A percentile compares a stretch with the other conserved stretches of the same genome.
These are phyloP conservation scores for Sporormia fimetaria DNA, from an alignment of 495 filamentous ascomycete genomes.

Conservation along the genomic window DNA sequence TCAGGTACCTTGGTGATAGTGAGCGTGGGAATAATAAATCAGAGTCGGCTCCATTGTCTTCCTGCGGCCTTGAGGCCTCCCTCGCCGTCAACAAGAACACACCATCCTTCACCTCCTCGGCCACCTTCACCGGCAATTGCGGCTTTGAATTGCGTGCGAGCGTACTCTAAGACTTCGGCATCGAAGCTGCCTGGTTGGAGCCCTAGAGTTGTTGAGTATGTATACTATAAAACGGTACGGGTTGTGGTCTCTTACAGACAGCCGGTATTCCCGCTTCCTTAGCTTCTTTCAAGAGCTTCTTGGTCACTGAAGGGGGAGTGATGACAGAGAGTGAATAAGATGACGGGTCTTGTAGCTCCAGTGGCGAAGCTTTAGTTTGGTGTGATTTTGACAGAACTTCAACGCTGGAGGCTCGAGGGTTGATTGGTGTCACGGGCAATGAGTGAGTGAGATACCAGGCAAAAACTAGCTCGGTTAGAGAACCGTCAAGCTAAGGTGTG, in stretches of 20 bases:
- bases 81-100: conserved; percentile 84
- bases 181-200: conserved; percentile 86
- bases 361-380: conserved; percentile 53
- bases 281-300: conserved; percentile 62
- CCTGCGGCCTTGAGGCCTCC: conserved; percentile 51
- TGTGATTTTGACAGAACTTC: conserved; percentile 42
- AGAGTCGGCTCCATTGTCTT: conserved; percentile 28
- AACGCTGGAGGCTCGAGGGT: conserved; percentile 57
- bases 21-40: too few relatives aligned
- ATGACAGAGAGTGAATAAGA: conserved; percentile 76
- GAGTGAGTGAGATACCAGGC: conserved; percentile 73
- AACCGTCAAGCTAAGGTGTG: neutral
- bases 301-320: conserved; percentile 69
- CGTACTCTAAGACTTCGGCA: conserved; percentile 57
- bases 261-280: conserved; percentile 63
- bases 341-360: conserved; percentile 48
- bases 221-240: too few relatives aligned
- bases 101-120: conserved; percentile 66
- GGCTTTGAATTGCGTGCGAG: conserved; percentile 51
- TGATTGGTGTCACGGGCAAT: conserved; percentile 71
- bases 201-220: too few relatives aligned
- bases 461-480: conserved; percentile 43
- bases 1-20: conserved; percentile 21
- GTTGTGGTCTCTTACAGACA: too few relatives aligned
- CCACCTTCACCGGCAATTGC: conserved; percentile 62